Evolutionary conservation across 2,329 filamentous ascomycete genomes (phyloP), one percentile per base, ranked within the genome.

Genomic region (Fusarium sp.): DNA sequence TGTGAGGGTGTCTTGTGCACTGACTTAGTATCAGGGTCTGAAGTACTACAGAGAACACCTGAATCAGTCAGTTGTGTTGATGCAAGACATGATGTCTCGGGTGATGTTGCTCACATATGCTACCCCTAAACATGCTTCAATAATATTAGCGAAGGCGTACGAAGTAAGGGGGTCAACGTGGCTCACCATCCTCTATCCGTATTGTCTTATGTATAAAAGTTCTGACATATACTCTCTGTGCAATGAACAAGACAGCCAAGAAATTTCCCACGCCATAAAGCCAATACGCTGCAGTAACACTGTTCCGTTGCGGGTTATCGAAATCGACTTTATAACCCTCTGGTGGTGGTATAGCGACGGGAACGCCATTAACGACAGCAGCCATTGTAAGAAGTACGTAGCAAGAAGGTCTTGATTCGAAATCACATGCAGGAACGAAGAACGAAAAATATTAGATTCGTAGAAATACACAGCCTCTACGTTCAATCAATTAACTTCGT

Each of bases 301-400:
- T 50, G 50, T 71, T 39, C 44, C 68, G 38, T 20, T 65, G 67
- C 1, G 80, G 80, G 42, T 80, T 66, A 11, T 74, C 75, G 41
- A 81, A 80, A 45, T 82, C 65, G 30, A 81, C 78, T 2, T 68
- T 59, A 50, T 80, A 81, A 31, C 74, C 78, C 20, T 64, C 58
- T 0, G 80, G 80, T 12, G 80, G 75, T 38, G 58, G 56, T 13
- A 78, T 51, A 16, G 77, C 35, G 10, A 75, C 76, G 6, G 61
- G 67, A 22, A 77, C 73, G 48, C 79, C 78, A 67, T 78, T 70
- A 12, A 76, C 65, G 9, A 78, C 50, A 16, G 76, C 61, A 30
- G 64, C 30, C 64, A 67, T 67, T 16, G 53, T 47, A 11, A 47
- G 10, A 48, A 48, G 39, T 33, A 33, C 15, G 22, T 28, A 28